A percentile compares a stretch with the other conserved stretches of the same genome.
Evolutionary conservation across 805 yeast species (phyloP).

Genomic region (Saccharomycopsis fibuligera): DNA sequence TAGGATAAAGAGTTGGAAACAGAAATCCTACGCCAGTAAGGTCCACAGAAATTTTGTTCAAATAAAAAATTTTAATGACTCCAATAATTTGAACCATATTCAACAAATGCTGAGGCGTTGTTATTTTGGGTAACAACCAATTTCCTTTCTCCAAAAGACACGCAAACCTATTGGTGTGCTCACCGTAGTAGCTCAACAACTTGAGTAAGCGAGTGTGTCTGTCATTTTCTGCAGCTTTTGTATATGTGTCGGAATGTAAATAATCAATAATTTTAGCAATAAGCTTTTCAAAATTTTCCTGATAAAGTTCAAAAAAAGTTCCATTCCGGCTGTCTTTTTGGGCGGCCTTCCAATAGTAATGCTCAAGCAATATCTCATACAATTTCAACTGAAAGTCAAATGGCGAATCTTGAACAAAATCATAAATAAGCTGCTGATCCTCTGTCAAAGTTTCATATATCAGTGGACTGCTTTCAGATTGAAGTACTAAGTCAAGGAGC

Average conservation of each 20-base stretch:
- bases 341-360: constrained; percentile 4
- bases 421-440: constrained; percentile 46
- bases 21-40: neutral
- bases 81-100: constrained; percentile 1
- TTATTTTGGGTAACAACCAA: neutral
- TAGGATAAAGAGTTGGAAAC: neutral
- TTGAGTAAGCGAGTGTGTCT: constrained; percentile 3
- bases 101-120: neutral
- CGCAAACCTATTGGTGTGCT: constrained; percentile 2
- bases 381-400: constrained; percentile 60
- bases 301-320: neutral
- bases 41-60: constrained; percentile 3
- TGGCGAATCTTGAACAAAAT: constrained; percentile 58
- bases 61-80: constrained; percentile 6
- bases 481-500: constrained; percentile 5
- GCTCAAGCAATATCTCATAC: constrained; percentile 66
- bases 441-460: constrained; percentile 17
- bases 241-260: neutral
- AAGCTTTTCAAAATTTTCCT: constrained; percentile 3
- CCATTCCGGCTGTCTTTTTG: neutral
- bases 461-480: constrained; percentile 9
- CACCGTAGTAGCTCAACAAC: constrained; percentile 8
- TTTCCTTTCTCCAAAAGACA: neutral
- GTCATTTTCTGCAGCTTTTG: neutral
- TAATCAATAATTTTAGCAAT: neutral